Conservation (phyloP, 176 grass and related monocot species). For the Oryza officinalis region DNA sequence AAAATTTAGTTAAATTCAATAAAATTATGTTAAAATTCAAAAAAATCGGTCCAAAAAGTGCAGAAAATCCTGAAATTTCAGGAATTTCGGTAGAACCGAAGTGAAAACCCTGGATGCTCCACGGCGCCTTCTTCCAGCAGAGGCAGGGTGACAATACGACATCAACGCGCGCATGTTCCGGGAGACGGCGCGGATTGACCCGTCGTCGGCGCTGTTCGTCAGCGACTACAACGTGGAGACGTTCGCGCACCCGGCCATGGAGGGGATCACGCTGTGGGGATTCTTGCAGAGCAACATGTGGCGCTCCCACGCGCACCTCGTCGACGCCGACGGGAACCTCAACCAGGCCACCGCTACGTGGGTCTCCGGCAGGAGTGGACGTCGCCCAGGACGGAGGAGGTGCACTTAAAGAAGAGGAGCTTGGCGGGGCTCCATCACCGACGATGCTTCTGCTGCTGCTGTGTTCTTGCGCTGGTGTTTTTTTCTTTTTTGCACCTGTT, state of each 20-base stretch:
- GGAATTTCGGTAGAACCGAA: too few species aligned
- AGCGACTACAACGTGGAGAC: slow-evolving; percentile 89
- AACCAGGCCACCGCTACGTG: slow-evolving; percentile 39
- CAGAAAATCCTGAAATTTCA: too few species aligned
- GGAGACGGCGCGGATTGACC: slow-evolving; percentile 46
- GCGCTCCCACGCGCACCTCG: slow-evolving; percentile 40
- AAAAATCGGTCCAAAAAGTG: too few species aligned
- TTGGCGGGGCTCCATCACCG: too few species aligned
- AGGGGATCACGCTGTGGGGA: slow-evolving; percentile 73
- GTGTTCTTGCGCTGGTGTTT: too few species aligned
- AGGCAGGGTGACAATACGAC: slow-evolving; percentile 50
- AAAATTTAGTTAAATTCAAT: too few species aligned
- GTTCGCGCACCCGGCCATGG: slow-evolving; percentile 63
- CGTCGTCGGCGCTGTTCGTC: slow-evolving; percentile 56
- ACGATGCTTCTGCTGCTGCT: too few species aligned
- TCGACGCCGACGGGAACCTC: slow-evolving; percentile 51
- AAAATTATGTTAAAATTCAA: too few species aligned
- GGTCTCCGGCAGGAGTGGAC: slow-evolving; percentile 56
- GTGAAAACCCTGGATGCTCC: too few species aligned
- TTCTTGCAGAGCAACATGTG: slow-evolving; percentile 75
- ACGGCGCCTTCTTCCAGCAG: slow-evolving; percentile 51
- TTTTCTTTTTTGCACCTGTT: too few species aligned
- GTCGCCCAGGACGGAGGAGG: background rate
- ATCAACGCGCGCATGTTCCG: slow-evolving; percentile 62
- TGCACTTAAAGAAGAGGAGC: too few species aligned